Base-by-base conservation (phyloP, 1,284 basidiomycete genomes). In the Gymnopus androsaceus region DNA sequence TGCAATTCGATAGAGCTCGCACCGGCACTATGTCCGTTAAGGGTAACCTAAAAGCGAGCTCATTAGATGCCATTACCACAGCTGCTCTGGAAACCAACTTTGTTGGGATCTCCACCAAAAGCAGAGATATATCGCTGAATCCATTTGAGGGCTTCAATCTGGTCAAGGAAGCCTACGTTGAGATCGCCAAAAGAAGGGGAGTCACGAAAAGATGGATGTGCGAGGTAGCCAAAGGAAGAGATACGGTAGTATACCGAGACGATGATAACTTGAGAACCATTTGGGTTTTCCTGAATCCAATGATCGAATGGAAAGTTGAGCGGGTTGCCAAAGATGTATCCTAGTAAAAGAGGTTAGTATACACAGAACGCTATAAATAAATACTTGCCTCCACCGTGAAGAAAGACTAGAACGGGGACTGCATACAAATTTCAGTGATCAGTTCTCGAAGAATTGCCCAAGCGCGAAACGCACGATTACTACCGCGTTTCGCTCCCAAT, bases 11-110 rank as follows among this genome's bases (percentile, higher is more conserved):
- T 74, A 1, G 79, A 81, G 30, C 76, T 70, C 0, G 75, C 81
- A 11, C 85, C 85, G 0, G 84, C 85, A 56, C 82, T 84, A 62
- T 88, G 72, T 0, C 85, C 85, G 58, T 83, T 82, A 63, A 86
- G 83, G 0, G 83, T 85, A 6, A 84, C 80, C 48, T n/a, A n/a
- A n/a, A n/a, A n/a, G n/a, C n/a, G n/a, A n/a, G n/a, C n/a, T n/a
- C n/a, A n/a, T n/a, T n/a, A n/a, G n/a, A n/a, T n/a, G n/a, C n/a
- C n/a, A n/a, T n/a, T n/a, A n/a, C n/a, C n/a, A n/a, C n/a, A n/a
- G n/a, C n/a, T n/a, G n/a, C n/a, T n/a, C n/a, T n/a, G n/a, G n/a
- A n/a, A n/a, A n/a, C n/a, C n/a, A n/a, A n/a, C n/a, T n/a, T 72
- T 69, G 4, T 51, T 54, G 5, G 79, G 76, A 63, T 89, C 75